Conservation (phyloP, 345 rosid genomes). For the Eutrema yunnanense region DNA sequence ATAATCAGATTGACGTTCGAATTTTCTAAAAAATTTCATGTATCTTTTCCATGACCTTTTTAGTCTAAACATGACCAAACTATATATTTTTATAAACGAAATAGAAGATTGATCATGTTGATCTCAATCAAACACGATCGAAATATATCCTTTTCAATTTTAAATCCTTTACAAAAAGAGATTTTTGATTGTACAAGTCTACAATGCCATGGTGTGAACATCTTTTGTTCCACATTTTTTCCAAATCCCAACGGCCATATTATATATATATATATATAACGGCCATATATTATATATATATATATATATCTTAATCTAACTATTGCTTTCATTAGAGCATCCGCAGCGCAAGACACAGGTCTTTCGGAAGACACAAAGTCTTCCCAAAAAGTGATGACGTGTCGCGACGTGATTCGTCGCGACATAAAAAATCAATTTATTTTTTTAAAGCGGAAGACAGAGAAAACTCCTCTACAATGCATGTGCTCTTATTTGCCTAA, state of each 20-base stretch:
- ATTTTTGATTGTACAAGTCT: background rate
- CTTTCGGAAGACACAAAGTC: no score
- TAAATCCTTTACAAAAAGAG: background rate
- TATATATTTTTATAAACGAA: background rate
- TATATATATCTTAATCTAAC: background rate
- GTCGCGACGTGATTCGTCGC: no score
- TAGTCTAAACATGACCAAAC: background rate
- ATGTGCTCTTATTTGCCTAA: background rate
- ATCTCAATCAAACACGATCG: background rate
- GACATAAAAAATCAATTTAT: no score
- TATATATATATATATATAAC: no score
- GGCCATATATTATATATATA: no score
- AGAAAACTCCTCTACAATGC: no score
- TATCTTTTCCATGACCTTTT: background rate
- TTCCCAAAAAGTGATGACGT: no score
- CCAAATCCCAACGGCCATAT: background rate
- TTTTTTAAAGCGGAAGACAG: no score
- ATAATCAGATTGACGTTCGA: background rate
- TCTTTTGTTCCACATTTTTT: background rate
- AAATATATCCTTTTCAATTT: background rate
- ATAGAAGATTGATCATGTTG: background rate
- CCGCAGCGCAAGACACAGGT: no score
- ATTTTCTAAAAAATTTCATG: background rate
- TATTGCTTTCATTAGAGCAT: background rate
- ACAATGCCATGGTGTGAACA: constrained; percentile 15